Percentiles rank a stretch among this genome's conserved stretches.
Conservation (phyloP, 805 yeast genomes). For the Wickerhamiella parazyma region DNA sequence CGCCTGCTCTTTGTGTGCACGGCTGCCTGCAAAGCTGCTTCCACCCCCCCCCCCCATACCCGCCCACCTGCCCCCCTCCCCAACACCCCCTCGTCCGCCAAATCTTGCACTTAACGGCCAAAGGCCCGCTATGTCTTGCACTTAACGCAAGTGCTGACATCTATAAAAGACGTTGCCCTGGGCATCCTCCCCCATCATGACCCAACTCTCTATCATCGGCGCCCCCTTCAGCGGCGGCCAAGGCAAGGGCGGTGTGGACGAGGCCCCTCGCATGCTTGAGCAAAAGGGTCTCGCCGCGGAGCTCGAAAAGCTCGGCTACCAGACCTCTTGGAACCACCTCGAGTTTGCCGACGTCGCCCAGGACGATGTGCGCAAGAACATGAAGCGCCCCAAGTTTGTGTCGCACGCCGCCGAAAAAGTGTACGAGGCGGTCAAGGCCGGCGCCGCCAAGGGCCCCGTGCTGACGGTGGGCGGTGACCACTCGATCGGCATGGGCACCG, state of each 20-base stretch:
- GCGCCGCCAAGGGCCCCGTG: conserved; percentile 47
- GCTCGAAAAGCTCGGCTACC: conserved; percentile 62
- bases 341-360: conserved; percentile 24
- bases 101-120: conserved; percentile 8
- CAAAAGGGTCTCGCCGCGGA: conserved; percentile 57
- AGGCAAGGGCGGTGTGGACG: conserved; percentile 83
- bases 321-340: conserved; percentile 31
- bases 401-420: conserved; percentile 55
- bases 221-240: conserved; percentile 98
- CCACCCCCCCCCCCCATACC: too few relatives aligned
- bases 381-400: conserved; percentile 68
- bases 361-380: conserved; percentile 41
- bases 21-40: too few relatives aligned
- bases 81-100: conserved; percentile 4
- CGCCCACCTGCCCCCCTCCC: not conserved
- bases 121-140: conserved; percentile 8
- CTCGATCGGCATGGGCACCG: conserved; percentile 88
- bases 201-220: conserved; percentile 34
- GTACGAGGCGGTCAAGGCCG: conserved; percentile 42
- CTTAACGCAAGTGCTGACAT: conserved; percentile 7
- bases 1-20: too few relatives aligned
- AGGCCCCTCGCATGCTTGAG: conserved; percentile 75
- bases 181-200: not conserved
- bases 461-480: conserved; percentile 94
- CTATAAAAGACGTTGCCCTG: conserved; percentile 1